phyloP scores from a whole-genome alignment of 306 rosid genomes.

The Neltuma alba region DNA sequence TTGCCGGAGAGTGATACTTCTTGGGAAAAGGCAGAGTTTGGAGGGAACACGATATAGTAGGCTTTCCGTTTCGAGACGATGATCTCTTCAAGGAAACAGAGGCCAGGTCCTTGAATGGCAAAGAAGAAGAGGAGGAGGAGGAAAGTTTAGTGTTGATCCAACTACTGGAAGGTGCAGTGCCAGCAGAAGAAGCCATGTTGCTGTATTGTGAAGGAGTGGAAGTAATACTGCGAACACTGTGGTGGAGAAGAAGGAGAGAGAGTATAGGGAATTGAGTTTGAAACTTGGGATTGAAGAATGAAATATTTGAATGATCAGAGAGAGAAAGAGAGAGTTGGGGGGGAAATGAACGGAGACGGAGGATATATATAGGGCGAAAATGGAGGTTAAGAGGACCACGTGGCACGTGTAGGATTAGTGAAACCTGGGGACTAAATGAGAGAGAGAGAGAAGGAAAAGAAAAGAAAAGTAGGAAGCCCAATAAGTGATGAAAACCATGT shows the following conservation, averaged over 20 bases:
- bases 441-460: not conserved
- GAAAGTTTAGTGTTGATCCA: conserved; percentile 40
- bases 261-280: not conserved
- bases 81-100: conserved; percentile 28
- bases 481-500: conserved; percentile 56
- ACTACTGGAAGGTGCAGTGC: conserved; percentile 29
- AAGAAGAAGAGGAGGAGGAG: conserved; percentile 21
- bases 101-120: conserved; percentile 20
- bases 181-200: conserved; percentile 43
- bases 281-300: not conserved
- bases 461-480: conserved; percentile 34
- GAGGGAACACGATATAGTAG: conserved; percentile 49
- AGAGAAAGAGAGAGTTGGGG: not conserved
- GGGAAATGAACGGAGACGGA: conserved; percentile 24
- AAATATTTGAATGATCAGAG: not conserved
- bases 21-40: conserved; percentile 67
- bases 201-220: conserved; percentile 17
- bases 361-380: conserved; percentile 51
- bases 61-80: not conserved
- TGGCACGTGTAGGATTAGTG: conserved; percentile 84
- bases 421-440: conserved; percentile 31
- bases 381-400: conserved; percentile 61
- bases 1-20: conserved; percentile 35
- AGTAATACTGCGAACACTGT: not conserved
- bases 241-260: not conserved